Evolutionary conservation across 345 rosid species (phyloP), one percentile per base, ranked within the genome.

Genomic region (Mangifera indica): DNA sequence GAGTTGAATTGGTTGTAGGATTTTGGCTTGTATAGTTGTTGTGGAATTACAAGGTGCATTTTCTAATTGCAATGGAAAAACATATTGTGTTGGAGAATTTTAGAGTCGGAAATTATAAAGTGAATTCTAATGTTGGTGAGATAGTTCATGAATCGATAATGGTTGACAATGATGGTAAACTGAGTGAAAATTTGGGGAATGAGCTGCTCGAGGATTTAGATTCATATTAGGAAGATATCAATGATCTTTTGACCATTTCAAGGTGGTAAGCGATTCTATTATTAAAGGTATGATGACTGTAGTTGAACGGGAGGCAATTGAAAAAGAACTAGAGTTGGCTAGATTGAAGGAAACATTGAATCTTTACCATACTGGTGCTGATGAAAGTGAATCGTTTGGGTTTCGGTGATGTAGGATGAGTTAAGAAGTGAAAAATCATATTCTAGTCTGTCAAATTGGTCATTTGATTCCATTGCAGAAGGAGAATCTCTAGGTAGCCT

Each of bases 261-360:
- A 88, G 97, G 67, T 85, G 84, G 99, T 95, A 34, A 88, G 78
- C 32, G 91, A 92, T 42, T 88, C 98, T 1, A 83, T 95, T 67
- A 78, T 89, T 21, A 91, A 79, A 83, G 99, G 93, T 51, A 82
- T 86, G 84, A 87, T 88, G 12, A 81, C 74, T 44, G 96, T 88
- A 0, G 76, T 57, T 25, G 85, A 91, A 73, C 81, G 84, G 20
- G 89, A 89, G 62, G 94, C 96, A 57, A 79, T 81, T 24, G 91
- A 84, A 76, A 83, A 88, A 79, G 94, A 92, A 10, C 61, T 75
- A 70, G 96, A 92, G 73, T 60, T 95, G 75, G 81, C 80, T 15
- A 79, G 73, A 58, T 66, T 87, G 72, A 85, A 68, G 82, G 88
- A 86, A 78, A 72, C 72, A 0, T 34, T 86, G 70, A 72, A 29